These are phyloP conservation scores for Sporothrix variecibatus DNA, from an alignment of 2,329 filamentous ascomycete species.

Conservation along the genomic window DNA sequence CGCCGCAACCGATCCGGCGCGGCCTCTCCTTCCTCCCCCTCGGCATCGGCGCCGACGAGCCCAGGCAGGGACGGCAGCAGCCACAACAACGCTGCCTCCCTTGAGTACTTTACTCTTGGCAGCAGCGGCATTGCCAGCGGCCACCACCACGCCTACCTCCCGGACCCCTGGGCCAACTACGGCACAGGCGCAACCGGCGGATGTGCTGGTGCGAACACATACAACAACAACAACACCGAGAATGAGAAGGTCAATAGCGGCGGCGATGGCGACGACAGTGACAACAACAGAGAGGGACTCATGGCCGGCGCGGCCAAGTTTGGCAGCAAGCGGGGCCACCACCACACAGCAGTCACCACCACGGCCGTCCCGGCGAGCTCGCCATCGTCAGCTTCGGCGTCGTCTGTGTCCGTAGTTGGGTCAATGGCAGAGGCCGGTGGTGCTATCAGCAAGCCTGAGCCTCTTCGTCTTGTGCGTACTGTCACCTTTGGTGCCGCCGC, in stretches of 20 bases:
- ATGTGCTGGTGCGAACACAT: neutral
- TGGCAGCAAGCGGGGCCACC: conserved; percentile 11
- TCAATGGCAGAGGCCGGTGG: conserved; percentile 20
- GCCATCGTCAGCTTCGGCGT: conserved; percentile 23
- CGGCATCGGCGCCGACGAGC: neutral
- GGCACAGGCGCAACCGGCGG: neutral
- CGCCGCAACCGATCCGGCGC: neutral
- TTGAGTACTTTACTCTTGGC: conserved; percentile 22
- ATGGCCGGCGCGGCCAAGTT: conserved; percentile 21
- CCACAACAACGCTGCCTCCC: neutral
- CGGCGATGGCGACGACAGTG: neutral
- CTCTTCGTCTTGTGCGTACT: conserved; percentile 25
- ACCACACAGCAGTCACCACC: neutral
- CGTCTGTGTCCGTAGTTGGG: conserved; percentile 25
- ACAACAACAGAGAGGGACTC: conserved; percentile 14
- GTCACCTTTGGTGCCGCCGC: conserved; percentile 17
- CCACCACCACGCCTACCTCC: conserved; percentile 25
- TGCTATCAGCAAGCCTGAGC: conserved; percentile 3
- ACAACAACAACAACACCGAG: neutral
- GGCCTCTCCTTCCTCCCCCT: neutral
- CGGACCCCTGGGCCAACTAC: conserved; percentile 25
- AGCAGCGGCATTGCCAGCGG: conserved; percentile 25
- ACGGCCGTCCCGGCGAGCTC: conserved; percentile 8
- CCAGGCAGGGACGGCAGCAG: neutral
- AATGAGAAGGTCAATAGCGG: neutral